These are phyloP conservation scores for Annona squamosa DNA, from an alignment of 164 flowering plant species.

Conservation along the genomic window DNA sequence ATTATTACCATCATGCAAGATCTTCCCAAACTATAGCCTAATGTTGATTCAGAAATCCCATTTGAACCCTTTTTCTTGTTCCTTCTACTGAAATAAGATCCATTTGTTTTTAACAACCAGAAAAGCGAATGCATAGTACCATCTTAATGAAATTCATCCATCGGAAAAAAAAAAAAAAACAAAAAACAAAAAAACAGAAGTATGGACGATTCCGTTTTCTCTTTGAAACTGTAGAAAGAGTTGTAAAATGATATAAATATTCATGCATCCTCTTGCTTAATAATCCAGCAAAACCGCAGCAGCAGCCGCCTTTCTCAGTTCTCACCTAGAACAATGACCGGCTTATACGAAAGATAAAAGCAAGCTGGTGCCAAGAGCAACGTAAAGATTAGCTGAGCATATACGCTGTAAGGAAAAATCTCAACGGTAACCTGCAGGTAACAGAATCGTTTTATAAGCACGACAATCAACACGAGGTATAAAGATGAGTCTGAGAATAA, in stretches of 20 bases:
- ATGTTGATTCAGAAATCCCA: neutral
- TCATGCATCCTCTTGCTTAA: neutral
- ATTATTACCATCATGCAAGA: neutral
- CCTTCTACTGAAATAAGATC: no score
- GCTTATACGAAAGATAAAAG: constrained; percentile 19
- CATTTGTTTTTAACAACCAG: no score
- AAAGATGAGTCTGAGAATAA: neutral
- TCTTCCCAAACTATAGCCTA: neutral
- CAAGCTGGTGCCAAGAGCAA: constrained; percentile 18
- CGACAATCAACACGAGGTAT: no score
- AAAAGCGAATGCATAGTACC: no score
- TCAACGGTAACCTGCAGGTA: constrained; percentile 17
- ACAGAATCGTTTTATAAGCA: neutral
- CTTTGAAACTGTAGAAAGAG: no score
- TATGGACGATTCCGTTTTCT: no score
- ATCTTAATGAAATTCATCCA: no score
- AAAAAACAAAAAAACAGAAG: no score
- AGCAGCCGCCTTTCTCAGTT: neutral
- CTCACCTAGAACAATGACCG: constrained; percentile 18
- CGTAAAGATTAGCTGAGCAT: constrained; percentile 18
- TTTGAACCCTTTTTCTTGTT: no score
- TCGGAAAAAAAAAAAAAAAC: no score
- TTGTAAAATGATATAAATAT: no score
- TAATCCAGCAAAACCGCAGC: neutral
- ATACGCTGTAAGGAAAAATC: constrained; percentile 15